Evolutionary conservation across 805 yeast genomes (phyloP).

Genomic region (Wickerhamomyces strasburgensis): DNA sequence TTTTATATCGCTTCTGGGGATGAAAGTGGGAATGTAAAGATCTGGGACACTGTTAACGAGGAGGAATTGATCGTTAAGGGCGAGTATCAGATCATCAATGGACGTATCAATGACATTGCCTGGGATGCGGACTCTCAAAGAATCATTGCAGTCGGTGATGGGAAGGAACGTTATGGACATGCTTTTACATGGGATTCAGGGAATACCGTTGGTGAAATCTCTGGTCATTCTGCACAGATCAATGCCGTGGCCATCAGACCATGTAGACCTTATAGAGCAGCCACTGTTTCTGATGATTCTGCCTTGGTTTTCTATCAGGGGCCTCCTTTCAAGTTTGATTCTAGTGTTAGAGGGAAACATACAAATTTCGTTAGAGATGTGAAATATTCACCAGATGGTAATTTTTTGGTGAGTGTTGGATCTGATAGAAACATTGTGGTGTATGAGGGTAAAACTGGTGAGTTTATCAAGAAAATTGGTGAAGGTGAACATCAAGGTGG

Average conservation of each 20-base stretch:
- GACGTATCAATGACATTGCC: conserved; percentile 74
- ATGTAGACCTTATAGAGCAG: conserved; percentile 83
- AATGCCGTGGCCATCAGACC: conserved; percentile 83
- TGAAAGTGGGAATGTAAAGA: conserved; percentile 78
- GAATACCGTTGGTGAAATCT: conserved; percentile 92
- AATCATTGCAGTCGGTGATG: conserved; percentile 91
- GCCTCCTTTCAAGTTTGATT: conserved; percentile 87
- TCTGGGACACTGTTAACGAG: conserved; percentile 72
- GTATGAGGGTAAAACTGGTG: conserved; percentile 88
- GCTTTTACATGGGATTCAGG: conserved; percentile 94
- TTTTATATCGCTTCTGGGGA: conserved; percentile 90
- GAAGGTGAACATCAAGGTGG: conserved; percentile 65
- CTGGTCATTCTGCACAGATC: conserved; percentile 83
- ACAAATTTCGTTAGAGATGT: conserved; percentile 77
- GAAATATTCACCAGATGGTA: conserved; percentile 77
- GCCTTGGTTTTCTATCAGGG: conserved; percentile 82
- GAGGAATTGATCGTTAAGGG: conserved; percentile 58
- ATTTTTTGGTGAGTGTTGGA: conserved; percentile 71
- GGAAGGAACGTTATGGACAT: conserved; percentile 87
- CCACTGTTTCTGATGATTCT: conserved; percentile 86
- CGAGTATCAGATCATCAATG: conserved; percentile 74
- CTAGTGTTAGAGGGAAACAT: conserved; percentile 70
- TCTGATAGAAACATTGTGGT: conserved; percentile 73
- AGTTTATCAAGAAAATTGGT: conserved; percentile 45
- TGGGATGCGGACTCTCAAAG: conserved; percentile 91